Percentiles rank a stretch among this genome's conserved stretches.
Evolutionary conservation across 192 early-diverging fungal genomes (phyloP).

Genomic region (Ambispora gerdemannii): DNA sequence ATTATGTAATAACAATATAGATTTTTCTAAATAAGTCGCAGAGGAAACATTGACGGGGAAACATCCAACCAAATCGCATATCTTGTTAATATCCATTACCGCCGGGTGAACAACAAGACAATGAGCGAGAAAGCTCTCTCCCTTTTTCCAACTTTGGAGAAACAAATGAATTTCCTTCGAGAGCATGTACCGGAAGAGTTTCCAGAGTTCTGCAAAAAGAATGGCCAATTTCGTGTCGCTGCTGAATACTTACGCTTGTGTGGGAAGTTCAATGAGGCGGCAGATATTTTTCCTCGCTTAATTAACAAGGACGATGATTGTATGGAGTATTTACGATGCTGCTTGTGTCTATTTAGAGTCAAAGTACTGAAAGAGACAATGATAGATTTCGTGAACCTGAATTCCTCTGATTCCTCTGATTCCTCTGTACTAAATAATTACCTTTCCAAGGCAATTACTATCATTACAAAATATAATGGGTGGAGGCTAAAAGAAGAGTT

Average conservation of each 20-base stretch:
- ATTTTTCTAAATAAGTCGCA: constrained; percentile 5
- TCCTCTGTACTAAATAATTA: neutral
- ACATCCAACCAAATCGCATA: neutral
- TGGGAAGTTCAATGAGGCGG: constrained; percentile 11
- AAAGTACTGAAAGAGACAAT: constrained; percentile 12
- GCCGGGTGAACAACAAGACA: neutral
- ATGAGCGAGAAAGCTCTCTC: neutral
- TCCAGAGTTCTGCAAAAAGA: constrained; percentile 1
- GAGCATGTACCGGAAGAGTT: constrained; percentile 21
- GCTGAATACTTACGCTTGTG: neutral
- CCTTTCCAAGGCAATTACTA: neutral
- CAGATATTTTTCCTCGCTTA: neutral
- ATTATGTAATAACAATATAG: no score
- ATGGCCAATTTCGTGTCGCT: neutral
- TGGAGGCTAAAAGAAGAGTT: neutral
- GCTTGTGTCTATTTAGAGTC: neutral
- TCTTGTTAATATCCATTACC: constrained; percentile 3
- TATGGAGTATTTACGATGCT: neutral
- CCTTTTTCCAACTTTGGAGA: neutral
- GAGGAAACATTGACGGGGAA: constrained; percentile 10
- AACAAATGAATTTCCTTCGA: constrained; percentile 2
- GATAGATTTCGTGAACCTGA: neutral
- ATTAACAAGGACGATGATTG: neutral
- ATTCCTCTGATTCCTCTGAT: neutral
- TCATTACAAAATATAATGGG: neutral